phyloP scores from a whole-genome alignment of 2,329 filamentous ascomycete species.

The Sclerotinia trifoliorum region DNA sequence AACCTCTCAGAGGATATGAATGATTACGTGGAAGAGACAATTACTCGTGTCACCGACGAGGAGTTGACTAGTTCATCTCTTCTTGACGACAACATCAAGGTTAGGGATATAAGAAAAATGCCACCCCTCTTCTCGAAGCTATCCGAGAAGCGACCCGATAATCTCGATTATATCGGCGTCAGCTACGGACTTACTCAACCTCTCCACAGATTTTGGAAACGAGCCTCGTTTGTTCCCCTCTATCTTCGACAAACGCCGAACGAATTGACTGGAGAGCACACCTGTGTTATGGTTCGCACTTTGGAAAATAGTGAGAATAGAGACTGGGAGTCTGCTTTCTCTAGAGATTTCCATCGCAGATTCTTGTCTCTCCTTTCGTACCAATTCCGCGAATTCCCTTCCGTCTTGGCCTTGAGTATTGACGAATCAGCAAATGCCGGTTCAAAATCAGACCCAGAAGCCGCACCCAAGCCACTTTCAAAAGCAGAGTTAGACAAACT shows the following conservation, averaged over 20 bases:
- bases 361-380: slow-evolving; percentile 89
- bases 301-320: slow-evolving; percentile 66
- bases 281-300: slow-evolving; percentile 92
- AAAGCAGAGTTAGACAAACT: slow-evolving; percentile 74
- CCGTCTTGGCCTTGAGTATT: slow-evolving; percentile 77
- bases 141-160: slow-evolving; percentile 74
- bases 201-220: slow-evolving; percentile 97
- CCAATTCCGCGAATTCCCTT: slow-evolving; percentile 81
- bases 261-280: slow-evolving; percentile 94
- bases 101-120: slow-evolving; percentile 87
- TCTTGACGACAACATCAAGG: slow-evolving; percentile 81
- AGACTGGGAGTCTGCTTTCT: slow-evolving; percentile 86
- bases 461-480: slow-evolving; percentile 55
- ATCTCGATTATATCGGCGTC: slow-evolving; percentile 90
- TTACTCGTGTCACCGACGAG: slow-evolving; percentile 76
- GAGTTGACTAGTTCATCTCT: slow-evolving; percentile 76
- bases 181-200: slow-evolving; percentile 86
- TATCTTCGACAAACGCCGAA: slow-evolving; percentile 95
- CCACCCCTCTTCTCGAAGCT: slow-evolving; percentile 90
- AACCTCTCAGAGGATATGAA: slow-evolving; percentile 72
- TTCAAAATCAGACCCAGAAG: slow-evolving; percentile 62
- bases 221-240: slow-evolving; percentile 78
- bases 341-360: slow-evolving; percentile 90
- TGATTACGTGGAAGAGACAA: slow-evolving; percentile 53
- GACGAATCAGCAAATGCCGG: slow-evolving; percentile 80